These are phyloP conservation scores for Hyphopichia pseudoburtonii DNA, from an alignment of 1,139 yeast genomes.

Conservation along the genomic window DNA sequence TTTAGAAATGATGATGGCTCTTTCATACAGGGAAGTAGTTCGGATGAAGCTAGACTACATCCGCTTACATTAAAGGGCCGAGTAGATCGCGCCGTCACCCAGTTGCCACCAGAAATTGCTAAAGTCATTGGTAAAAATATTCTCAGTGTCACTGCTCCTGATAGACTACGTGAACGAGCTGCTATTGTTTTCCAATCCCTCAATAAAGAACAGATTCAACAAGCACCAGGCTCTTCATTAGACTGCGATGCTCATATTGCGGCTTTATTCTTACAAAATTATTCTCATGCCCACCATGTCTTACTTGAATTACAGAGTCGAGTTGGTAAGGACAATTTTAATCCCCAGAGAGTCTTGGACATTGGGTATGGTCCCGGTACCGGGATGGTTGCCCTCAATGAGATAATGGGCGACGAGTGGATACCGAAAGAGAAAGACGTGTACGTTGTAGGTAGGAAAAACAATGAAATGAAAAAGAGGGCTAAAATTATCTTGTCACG, in stretches of 20 bases:
- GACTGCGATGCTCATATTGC: conserved; percentile 85
- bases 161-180: conserved; percentile 53
- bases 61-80: conserved; percentile 49
- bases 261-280: conserved; percentile 81
- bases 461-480: conserved; percentile 68
- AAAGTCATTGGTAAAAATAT: conserved; percentile 61
- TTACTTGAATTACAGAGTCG: conserved; percentile 66
- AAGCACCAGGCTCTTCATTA: conserved; percentile 49
- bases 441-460: conserved; percentile 65
- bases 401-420: conserved; percentile 66
- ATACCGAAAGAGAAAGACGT: conserved; percentile 67
- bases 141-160: conserved; percentile 53
- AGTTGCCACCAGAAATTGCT: conserved; percentile 54
- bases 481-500: conserved; percentile 76
- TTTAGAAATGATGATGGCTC: conserved; percentile 41
- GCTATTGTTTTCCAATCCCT: conserved; percentile 53
- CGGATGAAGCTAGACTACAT: conserved; percentile 56
- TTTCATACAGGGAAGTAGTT: conserved; percentile 42
- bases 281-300: conserved; percentile 69
- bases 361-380: conserved; percentile 93
- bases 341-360: conserved; percentile 69
- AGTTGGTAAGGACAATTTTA: conserved; percentile 46
- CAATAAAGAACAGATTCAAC: conserved; percentile 51
- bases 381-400: conserved; percentile 86
- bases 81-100: conserved; percentile 43